phyloP scores from a whole-genome alignment of 371 early-diverging fungal species.

The Apophysomyces trapeziformis region DNA sequence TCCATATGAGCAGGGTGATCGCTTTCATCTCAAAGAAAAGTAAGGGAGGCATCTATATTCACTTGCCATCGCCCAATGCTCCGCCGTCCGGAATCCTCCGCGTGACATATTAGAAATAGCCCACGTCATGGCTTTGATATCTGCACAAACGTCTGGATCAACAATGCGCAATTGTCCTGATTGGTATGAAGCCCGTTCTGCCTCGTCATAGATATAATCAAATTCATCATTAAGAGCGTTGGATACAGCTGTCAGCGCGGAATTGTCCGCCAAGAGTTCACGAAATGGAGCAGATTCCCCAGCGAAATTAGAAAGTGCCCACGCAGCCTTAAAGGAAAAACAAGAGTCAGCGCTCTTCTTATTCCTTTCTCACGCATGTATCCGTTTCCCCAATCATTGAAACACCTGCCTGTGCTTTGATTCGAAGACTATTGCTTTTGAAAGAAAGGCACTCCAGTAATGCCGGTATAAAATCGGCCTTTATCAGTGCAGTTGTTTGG shows the following conservation, averaged over 20 bases:
- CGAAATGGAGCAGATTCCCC: slow-evolving; percentile 47
- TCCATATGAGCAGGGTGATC: too few species aligned
- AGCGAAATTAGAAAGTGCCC: slow-evolving; percentile 58
- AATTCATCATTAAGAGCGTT: slow-evolving; percentile 14
- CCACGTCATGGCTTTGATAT: slow-evolving; percentile 48
- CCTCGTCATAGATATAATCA: slow-evolving; percentile 13
- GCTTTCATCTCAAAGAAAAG: neutral
- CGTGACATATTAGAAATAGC: slow-evolving; percentile 51
- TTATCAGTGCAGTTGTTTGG: slow-evolving; percentile 52
- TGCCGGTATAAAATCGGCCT: slow-evolving; percentile 48
- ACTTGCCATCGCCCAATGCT: slow-evolving; percentile 37
- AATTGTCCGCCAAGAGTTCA: slow-evolving; percentile 33
- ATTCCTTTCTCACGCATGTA: neutral
- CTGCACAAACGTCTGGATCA: slow-evolving; percentile 28
- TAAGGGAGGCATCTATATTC: neutral
- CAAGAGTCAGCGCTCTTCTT: neutral
- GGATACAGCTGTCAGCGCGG: slow-evolving; percentile 18
- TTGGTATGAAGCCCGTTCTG: slow-evolving; percentile 4
- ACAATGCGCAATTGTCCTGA: slow-evolving; percentile 12
- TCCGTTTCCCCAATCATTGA: neutral
- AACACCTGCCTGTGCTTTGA: slow-evolving; percentile 49
- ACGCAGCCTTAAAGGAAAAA: slow-evolving; percentile 30
- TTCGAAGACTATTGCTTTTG: slow-evolving; percentile 16
- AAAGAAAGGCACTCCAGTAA: slow-evolving; percentile 30
- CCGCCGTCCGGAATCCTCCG: slow-evolving; percentile 47